phyloP scores from a whole-genome alignment of 2,329 filamentous ascomycete species.

The Aspergillus sp. region DNA sequence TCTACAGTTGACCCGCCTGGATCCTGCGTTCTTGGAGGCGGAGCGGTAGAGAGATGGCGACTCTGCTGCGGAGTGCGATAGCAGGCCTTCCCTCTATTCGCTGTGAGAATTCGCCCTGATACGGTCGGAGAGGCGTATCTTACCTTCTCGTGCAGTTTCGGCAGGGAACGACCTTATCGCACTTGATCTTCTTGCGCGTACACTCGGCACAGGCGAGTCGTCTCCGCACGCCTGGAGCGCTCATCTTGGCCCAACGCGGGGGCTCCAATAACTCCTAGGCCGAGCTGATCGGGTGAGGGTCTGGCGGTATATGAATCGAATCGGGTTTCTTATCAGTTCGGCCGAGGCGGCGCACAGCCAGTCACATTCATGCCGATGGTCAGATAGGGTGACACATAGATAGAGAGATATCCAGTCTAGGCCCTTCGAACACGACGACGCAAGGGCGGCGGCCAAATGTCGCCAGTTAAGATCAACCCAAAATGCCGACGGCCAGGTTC shows the following conservation, averaged over 20 bases:
- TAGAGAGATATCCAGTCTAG: background rate
- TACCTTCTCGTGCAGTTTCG: constrained; percentile 38
- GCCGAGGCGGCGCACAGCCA: constrained; percentile 3
- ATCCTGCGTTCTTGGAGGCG: constrained; percentile 15
- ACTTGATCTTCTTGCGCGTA: constrained; percentile 37
- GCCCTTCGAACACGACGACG: background rate
- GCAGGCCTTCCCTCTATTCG: background rate
- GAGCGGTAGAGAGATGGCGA: background rate
- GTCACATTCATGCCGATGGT: background rate
- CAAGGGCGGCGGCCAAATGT: background rate
- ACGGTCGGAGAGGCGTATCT: background rate
- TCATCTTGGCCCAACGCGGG: constrained; percentile 5
- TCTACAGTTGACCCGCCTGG: background rate
- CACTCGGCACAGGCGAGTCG: constrained; percentile 34
- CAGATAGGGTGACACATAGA: background rate
- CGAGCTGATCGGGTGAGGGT: background rate
- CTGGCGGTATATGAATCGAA: background rate
- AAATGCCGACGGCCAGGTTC: background rate
- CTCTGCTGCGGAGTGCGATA: background rate
- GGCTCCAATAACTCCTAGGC: too few species aligned
- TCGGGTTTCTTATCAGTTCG: constrained; percentile 12
- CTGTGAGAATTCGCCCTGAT: background rate
- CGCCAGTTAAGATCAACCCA: background rate
- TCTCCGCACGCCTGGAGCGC: constrained; percentile 21
- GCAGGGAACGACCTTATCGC: constrained; percentile 49